Evolutionary conservation across 805 yeast species (phyloP), one percentile per base, ranked within the genome.

Genomic region (Ogataea angusta): DNA sequence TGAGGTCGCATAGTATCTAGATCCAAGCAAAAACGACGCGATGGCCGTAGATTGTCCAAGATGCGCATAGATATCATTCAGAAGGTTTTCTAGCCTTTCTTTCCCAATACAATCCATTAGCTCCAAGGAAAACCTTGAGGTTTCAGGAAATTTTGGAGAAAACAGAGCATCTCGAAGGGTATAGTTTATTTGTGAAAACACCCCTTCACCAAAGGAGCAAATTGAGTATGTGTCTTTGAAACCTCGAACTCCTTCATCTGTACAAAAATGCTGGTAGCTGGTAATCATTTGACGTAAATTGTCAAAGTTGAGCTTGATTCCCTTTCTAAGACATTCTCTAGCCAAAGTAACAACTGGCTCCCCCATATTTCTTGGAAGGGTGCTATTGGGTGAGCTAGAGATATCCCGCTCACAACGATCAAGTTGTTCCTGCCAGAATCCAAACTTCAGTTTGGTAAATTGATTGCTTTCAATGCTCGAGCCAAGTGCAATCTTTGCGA

Each of bases 21-120:
- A 56, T 0, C 84, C 85, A 37, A 82, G 64, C 10, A 87, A 68
- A 60, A 76, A 69, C 2, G 83, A 71, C 1, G 87, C 80, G 10
- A 87, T 69, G 0, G 89, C 81, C 0, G 82, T 75, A 2, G 93
- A 85, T 59, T 87, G 95, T 6, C 95, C 95, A 27, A 87, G 63
- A 61, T 86, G 95, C 0, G 95, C 93, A 9, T 79, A 73, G 8
- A 82, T 73, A 45, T 83, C 86, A 24, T 78, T 70, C 7, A 78
- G 63, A 5, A 58, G 49, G 13, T 60, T 60, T 30, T 56, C 44
- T 12, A 58, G 31, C 7, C 36, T 36, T 6, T 40, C 40, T 0
- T 53, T 33, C 0, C 70, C 62, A 31, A 78, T 70, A 17, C 62
- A 55, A 44, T 75, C 78, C 24, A 83, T 58, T 23, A 78, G 54